Conservation (phyloP, 768 basidiomycete species). For the Lyophyllum semitale region DNA sequence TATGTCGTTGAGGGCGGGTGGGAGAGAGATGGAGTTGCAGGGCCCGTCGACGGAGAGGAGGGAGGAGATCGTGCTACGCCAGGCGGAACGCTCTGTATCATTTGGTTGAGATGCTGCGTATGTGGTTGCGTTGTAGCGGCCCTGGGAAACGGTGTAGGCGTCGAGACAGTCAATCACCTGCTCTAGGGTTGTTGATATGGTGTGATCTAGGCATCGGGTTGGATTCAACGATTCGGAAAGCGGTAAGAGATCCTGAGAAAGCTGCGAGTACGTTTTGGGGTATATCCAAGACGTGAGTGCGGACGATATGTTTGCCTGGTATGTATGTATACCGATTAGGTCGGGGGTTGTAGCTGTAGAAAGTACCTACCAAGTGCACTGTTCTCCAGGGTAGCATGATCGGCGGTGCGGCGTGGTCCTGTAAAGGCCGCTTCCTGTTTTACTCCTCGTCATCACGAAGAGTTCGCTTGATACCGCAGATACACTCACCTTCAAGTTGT, state of each 20-base stretch:
- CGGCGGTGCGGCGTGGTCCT: too few species aligned
- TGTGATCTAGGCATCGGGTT: background rate
- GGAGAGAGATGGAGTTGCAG: slow-evolving; percentile 30
- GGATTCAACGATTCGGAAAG: background rate
- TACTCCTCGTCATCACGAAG: too few species aligned
- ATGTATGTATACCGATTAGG: background rate
- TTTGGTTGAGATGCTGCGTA: slow-evolving; percentile 36
- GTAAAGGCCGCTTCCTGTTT: too few species aligned
- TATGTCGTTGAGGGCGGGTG: slow-evolving; percentile 24
- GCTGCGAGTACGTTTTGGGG: background rate
- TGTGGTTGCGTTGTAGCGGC: slow-evolving; percentile 26
- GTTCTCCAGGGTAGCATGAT: background rate
- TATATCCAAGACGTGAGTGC: background rate
- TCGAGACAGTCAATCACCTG: slow-evolving; percentile 29
- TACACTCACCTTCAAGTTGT: too few species aligned
- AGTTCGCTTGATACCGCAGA: too few species aligned
- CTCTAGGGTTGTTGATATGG: slow-evolving; percentile 4
- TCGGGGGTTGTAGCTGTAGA: background rate
- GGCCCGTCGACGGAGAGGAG: slow-evolving; percentile 31
- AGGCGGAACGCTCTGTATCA: slow-evolving; percentile 24
- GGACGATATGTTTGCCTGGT: background rate
- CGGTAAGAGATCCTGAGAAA: background rate
- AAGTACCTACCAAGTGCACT: background rate
- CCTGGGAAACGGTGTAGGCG: slow-evolving; percentile 28
- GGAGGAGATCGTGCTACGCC: slow-evolving; percentile 25